These are phyloP conservation scores for Adansonia grandidieri DNA, from an alignment of 441 rosid genomes.

Conservation along the genomic window DNA sequence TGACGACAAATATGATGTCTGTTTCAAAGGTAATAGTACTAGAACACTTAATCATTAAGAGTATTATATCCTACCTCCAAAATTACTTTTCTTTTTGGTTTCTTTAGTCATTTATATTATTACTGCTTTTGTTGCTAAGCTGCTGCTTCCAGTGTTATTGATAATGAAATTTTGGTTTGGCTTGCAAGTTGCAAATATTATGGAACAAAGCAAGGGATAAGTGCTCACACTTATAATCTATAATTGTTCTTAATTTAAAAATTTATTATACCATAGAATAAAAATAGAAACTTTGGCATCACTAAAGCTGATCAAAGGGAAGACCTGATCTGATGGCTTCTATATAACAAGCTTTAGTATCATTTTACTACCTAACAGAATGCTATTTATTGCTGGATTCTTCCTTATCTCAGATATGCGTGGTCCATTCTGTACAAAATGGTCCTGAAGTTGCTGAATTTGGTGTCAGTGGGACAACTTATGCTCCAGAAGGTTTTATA, in stretches of 20 bases:
- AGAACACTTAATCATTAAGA: constrained; percentile 13
- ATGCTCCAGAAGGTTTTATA: constrained; percentile 95
- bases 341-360: constrained; percentile 8
- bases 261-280: not conserved
- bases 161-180: constrained; percentile 19
- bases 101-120: constrained; percentile 4
- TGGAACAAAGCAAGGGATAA: constrained; percentile 10
- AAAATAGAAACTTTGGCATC: constrained; percentile 6
- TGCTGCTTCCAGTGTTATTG: constrained; percentile 15
- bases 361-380: not conserved
- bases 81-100: constrained; percentile 14
- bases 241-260: not conserved
- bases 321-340: constrained; percentile 12
- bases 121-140: constrained; percentile 8
- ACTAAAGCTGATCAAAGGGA: constrained; percentile 8
- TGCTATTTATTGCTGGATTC: constrained; percentile 20
- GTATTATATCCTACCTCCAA: constrained; percentile 18
- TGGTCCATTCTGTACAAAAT: constrained; percentile 69
- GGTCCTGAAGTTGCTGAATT: constrained; percentile 73
- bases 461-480: constrained; percentile 89
- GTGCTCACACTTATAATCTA: not conserved
- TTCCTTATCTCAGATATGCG: constrained; percentile 70
- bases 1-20: constrained; percentile 99
- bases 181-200: constrained; percentile 7
- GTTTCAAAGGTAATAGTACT: constrained; percentile 77